Base-by-base conservation (phyloP, 2,329 filamentous ascomycete species). In the Fusarium verticillioides region DNA sequence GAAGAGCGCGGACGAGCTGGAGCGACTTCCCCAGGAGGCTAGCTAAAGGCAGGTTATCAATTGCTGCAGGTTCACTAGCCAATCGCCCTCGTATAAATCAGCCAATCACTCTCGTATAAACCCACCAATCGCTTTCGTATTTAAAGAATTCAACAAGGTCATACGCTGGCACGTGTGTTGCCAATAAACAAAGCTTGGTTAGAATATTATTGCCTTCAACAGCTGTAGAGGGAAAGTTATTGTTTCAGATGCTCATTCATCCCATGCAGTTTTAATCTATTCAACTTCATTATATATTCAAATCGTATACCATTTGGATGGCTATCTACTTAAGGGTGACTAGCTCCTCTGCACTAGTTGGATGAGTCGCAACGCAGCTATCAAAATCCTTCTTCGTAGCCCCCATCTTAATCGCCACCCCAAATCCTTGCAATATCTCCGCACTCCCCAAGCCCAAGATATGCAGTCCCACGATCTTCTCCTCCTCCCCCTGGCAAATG, bases 271-370 rank as follows among this genome's bases (percentile, higher is more conserved):
- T n/a, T 32, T 3, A 3, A 2, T 50, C 30, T 0, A 34, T 50
- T 23, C 3, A 18, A 13, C 9, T 0, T 19, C 4, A 7, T 32
- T 2, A 7, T 21, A 28, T 30, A 7, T 47, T 5, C 2, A 30
- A 16, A 3, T 10, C 11, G 1, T 19, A 21, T 19, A 7, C 5
- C 5, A 26, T 4, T 26, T 26, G 7, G 6, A 19, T 26, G 12
- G 37, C 15, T 28, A 32, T 7, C 28, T 56, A 56, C 2, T 15
- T 56, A 1, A 56, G 53, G 2, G 53, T 43, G 10, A 56, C 53
- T 1, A 56, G 37, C 9, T 56, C 37, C 26, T 42, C 52, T 26
- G 53, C 53, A 42, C 53, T 56, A 2, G 53, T 43, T 21, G 53
- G 37, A 32, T 56, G 53, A 56, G 43, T 43, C 37, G 53, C 53